Base-by-base conservation (phyloP, 305 asterid genomes). In the Plantago rigida region DNA sequence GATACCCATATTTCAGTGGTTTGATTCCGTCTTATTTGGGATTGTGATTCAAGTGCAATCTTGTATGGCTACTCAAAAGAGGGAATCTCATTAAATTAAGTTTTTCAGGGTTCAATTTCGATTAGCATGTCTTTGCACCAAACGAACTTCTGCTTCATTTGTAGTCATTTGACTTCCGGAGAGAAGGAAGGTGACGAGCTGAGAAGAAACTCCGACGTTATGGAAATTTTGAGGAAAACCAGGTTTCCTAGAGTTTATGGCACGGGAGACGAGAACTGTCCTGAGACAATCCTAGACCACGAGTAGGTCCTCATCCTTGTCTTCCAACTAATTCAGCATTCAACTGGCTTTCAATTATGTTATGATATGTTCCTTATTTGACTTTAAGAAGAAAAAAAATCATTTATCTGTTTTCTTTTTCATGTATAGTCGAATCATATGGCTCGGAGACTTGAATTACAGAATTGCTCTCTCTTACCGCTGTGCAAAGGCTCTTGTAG, bases 391-490 rank as follows among this genome's bases (percentile, higher is more conserved):
- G n/a, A n/a, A n/a, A 39, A 6, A 39, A 11, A 10, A 9, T 41
- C 13, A 41, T 41, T 41, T 41, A 9, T 7, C 8, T 41, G 12
- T 9, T 41, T 41, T 41, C 3, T 41, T 9, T 8, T 57, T 66
- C 65, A 17, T 29, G 58, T 81, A 7, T 75, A 93, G 99, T 76
- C 97, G 96, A 66, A 72, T 93, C 73, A 84, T 93, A 73, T 93
- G 99, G 99, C 95, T 93, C 1, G 99, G 99, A 8, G 99, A 93
- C 76, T 79, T 93, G 77, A 93, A 93, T 66, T 93, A 93, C 74
- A 68, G 99, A 63, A 93, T 93, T 9, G 79, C 99, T 19, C 81
- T 93, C 41, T 89, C 99, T 36, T 93, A 89, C 73, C 84, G 94
- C 65, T 82, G 78, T 64, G 95, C 99, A 46, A 93, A 93, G 73